Evolutionary conservation across 1,284 basidiomycete genomes (phyloP), one percentile per base, ranked within the genome.

Genomic region (Caloboletus firmus): DNA sequence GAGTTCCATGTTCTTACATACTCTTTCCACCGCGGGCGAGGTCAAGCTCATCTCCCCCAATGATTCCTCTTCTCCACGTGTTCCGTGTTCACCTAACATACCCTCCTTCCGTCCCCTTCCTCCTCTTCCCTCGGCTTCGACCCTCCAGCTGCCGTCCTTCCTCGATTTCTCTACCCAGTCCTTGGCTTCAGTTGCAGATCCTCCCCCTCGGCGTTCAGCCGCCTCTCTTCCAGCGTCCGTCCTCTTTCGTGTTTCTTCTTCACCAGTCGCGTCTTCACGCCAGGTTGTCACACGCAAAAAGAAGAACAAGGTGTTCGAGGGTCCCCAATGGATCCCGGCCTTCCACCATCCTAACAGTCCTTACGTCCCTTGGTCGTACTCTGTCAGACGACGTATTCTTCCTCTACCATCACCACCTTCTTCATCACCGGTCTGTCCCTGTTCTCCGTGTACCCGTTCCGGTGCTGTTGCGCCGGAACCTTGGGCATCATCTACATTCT

Each of bases 321-420:
- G 70, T 30, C 72, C 72, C 1, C 65, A 66, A 9, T 71, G 70
- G 68, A 60, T 70, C 34, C 72, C 71, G 3, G 69, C 72, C 45
- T 70, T 76, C 41, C 68, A 73, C 43, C 76, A 79, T 59, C 75
- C 76, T 5, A 80, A 80, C 51, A 78, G 75, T 60, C 78, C 79
- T 28, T 79, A 78, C 50, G 74, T 77, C 7, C 78, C 77, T 13
- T 80, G 76, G 76, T 58, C 70, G 6, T 66, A 69, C 24, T 65
- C 71, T n/a, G 61, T 69, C 45, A 71, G 76, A 49, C 70, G 65
- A 35, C 66, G 72, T 45, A 71, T 76, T 47, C 65, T 79, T 39
- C 65, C 61, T 7, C 69, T 72, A 10, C 54, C 64, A 31, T 69
- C 65, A 1, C 62, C 69, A 15, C 49, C 61, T 24, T 65, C 71